phyloP scores from a whole-genome alignment of 306 rosid species.

The Trichosanthes cucumerina region DNA sequence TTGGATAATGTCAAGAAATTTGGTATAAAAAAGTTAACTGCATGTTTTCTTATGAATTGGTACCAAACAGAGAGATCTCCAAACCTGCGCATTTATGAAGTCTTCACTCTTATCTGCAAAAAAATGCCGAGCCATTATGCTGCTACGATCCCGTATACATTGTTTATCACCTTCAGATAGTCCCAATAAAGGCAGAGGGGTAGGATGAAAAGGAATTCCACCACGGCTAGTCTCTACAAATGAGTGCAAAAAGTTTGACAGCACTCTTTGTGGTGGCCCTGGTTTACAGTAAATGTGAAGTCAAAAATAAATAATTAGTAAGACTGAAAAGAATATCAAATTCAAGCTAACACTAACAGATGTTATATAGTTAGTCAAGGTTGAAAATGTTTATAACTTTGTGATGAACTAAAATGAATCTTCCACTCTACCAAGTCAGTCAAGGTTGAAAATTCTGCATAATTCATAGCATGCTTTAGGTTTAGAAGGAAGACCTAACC shows the following conservation, averaged over 20 bases:
- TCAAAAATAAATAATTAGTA: background rate
- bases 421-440: background rate
- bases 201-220: constrained; percentile 78
- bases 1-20: background rate
- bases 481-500: background rate
- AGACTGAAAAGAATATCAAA: background rate
- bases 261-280: constrained; percentile 94
- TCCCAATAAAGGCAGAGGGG: constrained; percentile 77
- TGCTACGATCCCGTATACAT: constrained; percentile 89
- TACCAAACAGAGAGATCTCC: background rate
- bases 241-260: constrained; percentile 81
- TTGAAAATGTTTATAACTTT: background rate
- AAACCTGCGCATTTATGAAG: constrained; percentile 83
- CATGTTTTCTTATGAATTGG: background rate
- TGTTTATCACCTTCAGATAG: constrained; percentile 89
- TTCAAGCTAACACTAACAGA: background rate
- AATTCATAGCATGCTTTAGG: background rate
- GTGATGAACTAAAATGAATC: background rate
- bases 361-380: background rate
- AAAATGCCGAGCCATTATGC: constrained; percentile 98
- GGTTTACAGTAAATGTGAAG: constrained; percentile 16
- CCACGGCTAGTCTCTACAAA: constrained; percentile 87
- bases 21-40: background rate
- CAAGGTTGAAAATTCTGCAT: constrained; percentile 1
- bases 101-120: constrained; percentile 93